Conservation (phyloP, 1,284 basidiomycete species). For the Phenoliferia sp. region DNA sequence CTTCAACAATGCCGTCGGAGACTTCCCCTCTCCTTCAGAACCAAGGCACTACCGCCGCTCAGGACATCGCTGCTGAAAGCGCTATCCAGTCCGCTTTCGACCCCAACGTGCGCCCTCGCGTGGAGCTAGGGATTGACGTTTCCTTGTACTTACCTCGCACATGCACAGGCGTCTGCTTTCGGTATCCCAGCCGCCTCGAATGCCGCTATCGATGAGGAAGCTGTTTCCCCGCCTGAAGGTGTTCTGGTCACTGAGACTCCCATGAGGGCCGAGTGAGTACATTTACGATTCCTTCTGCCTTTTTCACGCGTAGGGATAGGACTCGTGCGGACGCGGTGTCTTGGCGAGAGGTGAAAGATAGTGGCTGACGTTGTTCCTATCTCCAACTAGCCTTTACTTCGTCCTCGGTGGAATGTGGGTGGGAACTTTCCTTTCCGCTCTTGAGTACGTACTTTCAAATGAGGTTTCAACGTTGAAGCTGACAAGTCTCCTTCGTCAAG, state of each 20-base stretch:
- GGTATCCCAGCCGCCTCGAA: slow-evolving; percentile 7
- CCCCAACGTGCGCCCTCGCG: background rate
- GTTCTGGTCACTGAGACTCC: slow-evolving; percentile 14
- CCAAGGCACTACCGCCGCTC: background rate
- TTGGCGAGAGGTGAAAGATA: too few relatives aligned
- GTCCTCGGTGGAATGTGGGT: slow-evolving; percentile 31
- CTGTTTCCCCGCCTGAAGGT: slow-evolving; percentile 3
- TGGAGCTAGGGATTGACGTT: background rate
- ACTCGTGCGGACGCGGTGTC: too few relatives aligned
- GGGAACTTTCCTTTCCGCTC: slow-evolving; percentile 20
- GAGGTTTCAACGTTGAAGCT: background rate
- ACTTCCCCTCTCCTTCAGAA: slow-evolving; percentile 3
- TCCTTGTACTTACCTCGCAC: background rate
- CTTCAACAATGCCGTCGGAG: slow-evolving; percentile 8
- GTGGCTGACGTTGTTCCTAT: too few relatives aligned
- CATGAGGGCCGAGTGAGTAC: slow-evolving; percentile 12
- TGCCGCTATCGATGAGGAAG: slow-evolving; percentile 24
- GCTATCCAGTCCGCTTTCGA: slow-evolving; percentile 8
- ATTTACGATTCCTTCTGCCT: too few relatives aligned
- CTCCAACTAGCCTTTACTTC: slow-evolving; percentile 22
- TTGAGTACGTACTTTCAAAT: slow-evolving; percentile 2
- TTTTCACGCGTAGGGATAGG: too few relatives aligned
- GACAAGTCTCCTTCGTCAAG: background rate
- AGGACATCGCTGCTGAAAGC: background rate
- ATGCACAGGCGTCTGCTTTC: slow-evolving; percentile 26